phyloP scores from a whole-genome alignment of 371 early-diverging fungal genomes.

The Apophysomyces trapeziformis region DNA sequence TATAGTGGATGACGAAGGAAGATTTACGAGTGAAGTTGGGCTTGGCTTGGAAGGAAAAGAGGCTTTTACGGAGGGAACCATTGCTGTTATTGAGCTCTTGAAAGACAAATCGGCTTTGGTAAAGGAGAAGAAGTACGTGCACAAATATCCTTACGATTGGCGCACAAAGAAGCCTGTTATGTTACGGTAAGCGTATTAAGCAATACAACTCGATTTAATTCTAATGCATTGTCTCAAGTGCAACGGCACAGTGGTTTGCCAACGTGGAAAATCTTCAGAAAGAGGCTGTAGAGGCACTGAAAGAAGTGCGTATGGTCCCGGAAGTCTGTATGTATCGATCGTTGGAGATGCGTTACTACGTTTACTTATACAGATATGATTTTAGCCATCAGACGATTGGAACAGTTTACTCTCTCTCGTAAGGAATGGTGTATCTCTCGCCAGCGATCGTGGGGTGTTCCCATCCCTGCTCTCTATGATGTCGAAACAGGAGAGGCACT shows the following conservation, averaged over 20 bases:
- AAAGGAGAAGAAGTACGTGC: constrained; percentile 52
- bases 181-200: constrained; percentile 41
- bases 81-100: constrained; percentile 64
- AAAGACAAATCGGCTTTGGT: constrained; percentile 45
- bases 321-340: constrained; percentile 50
- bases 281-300: constrained; percentile 62
- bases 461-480: constrained; percentile 84
- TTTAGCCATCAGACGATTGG: constrained; percentile 59
- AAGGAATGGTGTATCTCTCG: constrained; percentile 95
- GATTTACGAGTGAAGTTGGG: constrained; percentile 70
- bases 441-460: constrained; percentile 84
- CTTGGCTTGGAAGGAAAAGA: constrained; percentile 62
- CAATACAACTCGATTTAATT: not conserved
- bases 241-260: constrained; percentile 92
- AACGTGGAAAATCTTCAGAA: constrained; percentile 67
- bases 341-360: not conserved
- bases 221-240: constrained; percentile 37
- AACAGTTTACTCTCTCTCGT: constrained; percentile 68
- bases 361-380: not conserved
- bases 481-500: constrained; percentile 65
- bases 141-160: constrained; percentile 94
- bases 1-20: constrained; percentile 82
- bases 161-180: constrained; percentile 90
- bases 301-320: constrained; percentile 65
- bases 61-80: constrained; percentile 68